Evolutionary conservation across 768 basidiomycete genomes (phyloP).

Genomic region (Termitomyces eurrhizus): DNA sequence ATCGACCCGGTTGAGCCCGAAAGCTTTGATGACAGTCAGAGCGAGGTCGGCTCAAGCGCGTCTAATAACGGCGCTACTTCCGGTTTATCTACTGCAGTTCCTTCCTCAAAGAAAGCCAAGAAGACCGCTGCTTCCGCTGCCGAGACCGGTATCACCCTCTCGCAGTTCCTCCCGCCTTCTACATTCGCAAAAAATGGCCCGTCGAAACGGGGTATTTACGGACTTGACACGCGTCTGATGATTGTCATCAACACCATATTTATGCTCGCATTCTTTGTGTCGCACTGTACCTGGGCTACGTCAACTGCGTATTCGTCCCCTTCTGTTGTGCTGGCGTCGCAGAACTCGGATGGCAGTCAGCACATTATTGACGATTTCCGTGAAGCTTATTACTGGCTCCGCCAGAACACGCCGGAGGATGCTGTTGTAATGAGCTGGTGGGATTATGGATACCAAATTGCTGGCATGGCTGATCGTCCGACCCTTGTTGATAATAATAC

Average conservation of each 20-base stretch:
- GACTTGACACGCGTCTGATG: slow-evolving; percentile 75
- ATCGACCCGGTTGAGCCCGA: slow-evolving; percentile 79
- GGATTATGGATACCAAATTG: slow-evolving; percentile 99
- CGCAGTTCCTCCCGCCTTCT: slow-evolving; percentile 35
- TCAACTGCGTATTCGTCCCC: slow-evolving; percentile 95
- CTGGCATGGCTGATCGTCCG: slow-evolving; percentile 96
- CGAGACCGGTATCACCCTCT: slow-evolving; percentile 26
- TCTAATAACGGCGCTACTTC: slow-evolving; percentile 13
- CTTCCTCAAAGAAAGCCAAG: slow-evolving; percentile 57
- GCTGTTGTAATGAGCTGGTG: slow-evolving; percentile 99
- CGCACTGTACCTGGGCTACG: slow-evolving; percentile 97
- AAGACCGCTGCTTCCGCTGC: slow-evolving; percentile 40
- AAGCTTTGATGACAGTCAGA: slow-evolving; percentile 26
- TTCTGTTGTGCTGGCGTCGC: slow-evolving; percentile 88
- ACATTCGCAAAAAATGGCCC: slow-evolving; percentile 29
- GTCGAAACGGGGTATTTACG: slow-evolving; percentile 69
- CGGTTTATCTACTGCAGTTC: slow-evolving; percentile 24
- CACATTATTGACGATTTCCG: slow-evolving; percentile 99
- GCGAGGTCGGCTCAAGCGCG: slow-evolving; percentile 11
- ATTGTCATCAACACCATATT: slow-evolving; percentile 72
- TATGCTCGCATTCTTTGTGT: slow-evolving; percentile 86
- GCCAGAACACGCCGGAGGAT: slow-evolving; percentile 90
- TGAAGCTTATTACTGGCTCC: slow-evolving; percentile 98
- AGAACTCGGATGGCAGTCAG: slow-evolving; percentile 76
- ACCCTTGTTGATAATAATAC: slow-evolving; percentile 99